Evolutionary conservation across 2,329 filamentous ascomycete species (phyloP).

Genomic region (Pseudocercospora fijiensis): DNA sequence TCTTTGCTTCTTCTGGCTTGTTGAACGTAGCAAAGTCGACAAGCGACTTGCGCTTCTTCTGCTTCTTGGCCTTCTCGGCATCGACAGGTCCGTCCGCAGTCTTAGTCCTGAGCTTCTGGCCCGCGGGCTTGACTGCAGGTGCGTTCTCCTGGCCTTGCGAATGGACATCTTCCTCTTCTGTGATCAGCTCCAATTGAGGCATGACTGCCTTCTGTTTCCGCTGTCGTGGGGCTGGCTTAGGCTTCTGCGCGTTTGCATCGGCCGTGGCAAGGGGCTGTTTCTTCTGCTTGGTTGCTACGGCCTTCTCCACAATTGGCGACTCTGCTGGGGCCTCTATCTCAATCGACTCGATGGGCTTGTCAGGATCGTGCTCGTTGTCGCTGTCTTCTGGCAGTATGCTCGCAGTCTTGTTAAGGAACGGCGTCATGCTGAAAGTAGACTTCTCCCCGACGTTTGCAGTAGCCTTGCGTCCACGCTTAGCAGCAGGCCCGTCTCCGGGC

Average conservation of each 20-base stretch:
- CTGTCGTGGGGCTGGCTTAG: constrained; percentile 40
- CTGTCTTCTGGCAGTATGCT: constrained; percentile 50
- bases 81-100: constrained; percentile 42
- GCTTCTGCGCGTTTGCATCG: constrained; percentile 45
- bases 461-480: constrained; percentile 48
- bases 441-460: constrained; percentile 71
- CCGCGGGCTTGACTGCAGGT: constrained; percentile 28
- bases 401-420: constrained; percentile 77
- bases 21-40: constrained; percentile 45
- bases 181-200: constrained; percentile 45
- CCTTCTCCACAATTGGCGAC: constrained; percentile 29
- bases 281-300: constrained; percentile 35
- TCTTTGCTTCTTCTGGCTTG: constrained; percentile 34
- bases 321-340: constrained; percentile 29
- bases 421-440: constrained; percentile 89
- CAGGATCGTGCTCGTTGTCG: constrained; percentile 36
- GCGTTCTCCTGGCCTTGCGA: constrained; percentile 41
- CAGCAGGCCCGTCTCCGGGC: constrained; percentile 48
- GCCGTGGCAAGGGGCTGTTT: constrained; percentile 47
- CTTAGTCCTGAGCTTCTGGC: constrained; percentile 44
- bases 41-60: constrained; percentile 47
- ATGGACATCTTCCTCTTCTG: constrained; percentile 45
- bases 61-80: constrained; percentile 40
- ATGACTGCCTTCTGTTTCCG: constrained; percentile 41
- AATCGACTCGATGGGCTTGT: constrained; percentile 30